These are phyloP conservation scores for Purpureocillium lavendulum DNA, from an alignment of 2,329 filamentous ascomycete genomes.

Conservation along the genomic window DNA sequence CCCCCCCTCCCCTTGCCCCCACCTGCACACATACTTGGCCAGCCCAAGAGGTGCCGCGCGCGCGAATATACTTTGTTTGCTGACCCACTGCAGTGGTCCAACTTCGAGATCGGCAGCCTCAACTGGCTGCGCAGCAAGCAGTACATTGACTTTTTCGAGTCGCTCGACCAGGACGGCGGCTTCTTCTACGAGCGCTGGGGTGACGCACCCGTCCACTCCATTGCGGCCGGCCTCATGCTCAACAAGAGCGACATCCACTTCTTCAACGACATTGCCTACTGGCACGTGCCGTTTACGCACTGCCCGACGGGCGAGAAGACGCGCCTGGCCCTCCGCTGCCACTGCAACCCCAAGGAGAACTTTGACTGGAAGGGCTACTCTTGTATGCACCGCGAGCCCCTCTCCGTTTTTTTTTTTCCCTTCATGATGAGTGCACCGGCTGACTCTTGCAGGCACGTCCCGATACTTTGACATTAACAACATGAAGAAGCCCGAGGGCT, in stretches of 20 bases:
- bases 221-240: slow-evolving; percentile 78
- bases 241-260: slow-evolving; percentile 95
- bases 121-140: slow-evolving; percentile 86
- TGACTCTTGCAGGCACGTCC: slow-evolving; percentile 44
- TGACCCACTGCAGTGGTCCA: slow-evolving; percentile 67
- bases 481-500: slow-evolving; percentile 76
- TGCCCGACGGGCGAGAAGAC: slow-evolving; percentile 87
- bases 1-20: background rate
- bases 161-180: slow-evolving; percentile 81
- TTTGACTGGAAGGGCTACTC: slow-evolving; percentile 99
- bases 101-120: slow-evolving; percentile 93
- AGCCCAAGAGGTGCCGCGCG: too few relatives aligned
- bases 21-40: slow-evolving; percentile 15
- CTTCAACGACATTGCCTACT: slow-evolving; percentile 98
- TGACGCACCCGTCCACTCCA: slow-evolving; percentile 96
- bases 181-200: slow-evolving; percentile 99
- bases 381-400: slow-evolving; percentile 59
- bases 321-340: slow-evolving; percentile 77
- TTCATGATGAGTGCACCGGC: background rate
- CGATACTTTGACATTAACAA: slow-evolving; percentile 79
- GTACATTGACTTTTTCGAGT: slow-evolving; percentile 86
- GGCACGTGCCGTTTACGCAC: slow-evolving; percentile 95
- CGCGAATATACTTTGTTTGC: too few relatives aligned
- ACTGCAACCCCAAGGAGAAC: slow-evolving; percentile 93
- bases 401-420: too few relatives aligned